Conservation (phyloP, 2,329 filamentous ascomycete genomes). For the Phyllosticta ampelicida region DNA sequence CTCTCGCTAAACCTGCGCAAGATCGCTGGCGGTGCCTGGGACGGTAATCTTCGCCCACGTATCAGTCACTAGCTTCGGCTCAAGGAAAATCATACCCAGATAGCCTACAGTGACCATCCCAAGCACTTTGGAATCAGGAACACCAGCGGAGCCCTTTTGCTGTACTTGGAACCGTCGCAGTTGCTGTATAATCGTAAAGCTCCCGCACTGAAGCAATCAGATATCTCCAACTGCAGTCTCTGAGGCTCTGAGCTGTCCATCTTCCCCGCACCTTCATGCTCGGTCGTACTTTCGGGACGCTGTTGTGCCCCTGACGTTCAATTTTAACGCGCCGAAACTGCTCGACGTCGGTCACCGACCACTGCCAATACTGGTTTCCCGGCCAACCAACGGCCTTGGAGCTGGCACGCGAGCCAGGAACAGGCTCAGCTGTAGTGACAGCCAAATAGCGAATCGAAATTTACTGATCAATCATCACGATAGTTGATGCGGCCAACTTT, state of each 20-base stretch:
- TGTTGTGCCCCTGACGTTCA: background rate
- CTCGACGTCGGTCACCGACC: background rate
- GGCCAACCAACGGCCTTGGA: background rate
- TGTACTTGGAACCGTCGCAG: no score
- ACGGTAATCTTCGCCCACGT: no score
- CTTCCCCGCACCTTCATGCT: background rate
- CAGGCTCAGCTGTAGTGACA: background rate
- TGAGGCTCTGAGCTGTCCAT: background rate
- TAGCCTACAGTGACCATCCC: no score
- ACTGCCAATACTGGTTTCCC: background rate
- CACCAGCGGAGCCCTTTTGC: no score
- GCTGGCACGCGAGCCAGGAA: background rate
- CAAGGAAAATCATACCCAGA: no score
- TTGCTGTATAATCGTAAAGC: no score
- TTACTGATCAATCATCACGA: background rate
- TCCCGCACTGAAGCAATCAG: no score
- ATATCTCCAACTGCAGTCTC: background rate
- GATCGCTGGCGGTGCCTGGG: background rate
- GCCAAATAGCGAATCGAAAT: background rate
- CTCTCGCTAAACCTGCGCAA: background rate
- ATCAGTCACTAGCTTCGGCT: no score
- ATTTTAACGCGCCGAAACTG: background rate
- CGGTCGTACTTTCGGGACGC: background rate
- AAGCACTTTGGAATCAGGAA: no score
- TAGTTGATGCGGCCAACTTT: background rate